Base-by-base conservation (phyloP, 176 grass and related monocot species). In the Saccharum spontaneum region DNA sequence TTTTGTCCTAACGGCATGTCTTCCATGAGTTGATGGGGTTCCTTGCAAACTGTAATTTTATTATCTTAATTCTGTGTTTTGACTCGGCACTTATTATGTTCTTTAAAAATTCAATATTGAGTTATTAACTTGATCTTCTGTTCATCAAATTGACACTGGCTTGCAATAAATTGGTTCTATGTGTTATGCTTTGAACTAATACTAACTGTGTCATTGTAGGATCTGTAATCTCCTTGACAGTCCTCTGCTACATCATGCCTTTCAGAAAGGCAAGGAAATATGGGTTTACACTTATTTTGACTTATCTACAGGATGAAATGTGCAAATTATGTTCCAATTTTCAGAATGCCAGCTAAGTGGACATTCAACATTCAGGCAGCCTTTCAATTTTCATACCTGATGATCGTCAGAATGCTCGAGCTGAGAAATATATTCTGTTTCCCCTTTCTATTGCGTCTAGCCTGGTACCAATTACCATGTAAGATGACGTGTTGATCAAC, bases 391-490 rank as follows among this genome's bases (percentile, higher is more conserved):
- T 15, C 46, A 46, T 98, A 91, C 72, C 68, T 95, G 34, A 7
- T 98, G 60, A 14, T 98, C 22, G 84, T 80, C 52, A 95, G 86
- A 86, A 85, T 95, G 13, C 84, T 90, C 16, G 93, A 95, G 91
- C 89, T 97, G 82, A 38, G 55, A 39, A 37, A 34, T 84, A 23
- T 41, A 65, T 44, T 38, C 41, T 73, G 3, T 24, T 69, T 85
- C 22, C 1, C 0, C 10, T 31, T 38, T 67, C 7, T 77, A 14
- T 82, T 24, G 8, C 39, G 3, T 4, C 40, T 10, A 43, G 40
- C 40, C 8, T 10, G 7, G 40, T 43, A 43, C 8, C 8, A 43
- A 10, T 10, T 43, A 10, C 14, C 31, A 48, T 57, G 26, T 23
- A 68, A 37, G 15, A 34, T 74, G 10, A 30, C 2, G 10, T 30